Conservation (phyloP, 495 filamentous ascomycete genomes). For the Talaromyces liani region DNA sequence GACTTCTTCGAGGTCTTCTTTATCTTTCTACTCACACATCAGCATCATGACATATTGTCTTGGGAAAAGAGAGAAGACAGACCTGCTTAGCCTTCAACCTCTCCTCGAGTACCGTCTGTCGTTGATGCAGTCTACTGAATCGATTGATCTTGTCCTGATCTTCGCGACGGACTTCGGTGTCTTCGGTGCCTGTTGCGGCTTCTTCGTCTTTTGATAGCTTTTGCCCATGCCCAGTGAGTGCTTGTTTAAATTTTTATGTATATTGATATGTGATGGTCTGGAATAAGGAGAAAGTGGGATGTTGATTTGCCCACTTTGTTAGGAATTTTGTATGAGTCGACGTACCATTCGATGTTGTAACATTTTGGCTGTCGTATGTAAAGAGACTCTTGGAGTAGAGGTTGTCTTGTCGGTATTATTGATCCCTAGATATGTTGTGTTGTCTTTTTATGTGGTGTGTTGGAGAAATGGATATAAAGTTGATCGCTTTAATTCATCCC, state of each 20-base stretch:
- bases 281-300: neutral
- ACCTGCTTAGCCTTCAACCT: conserved; percentile 80
- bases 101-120: conserved; percentile 68
- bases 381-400: too few relatives aligned
- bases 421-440: neutral
- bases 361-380: conserved; percentile 23
- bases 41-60: neutral
- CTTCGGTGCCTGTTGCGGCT: conserved; percentile 57
- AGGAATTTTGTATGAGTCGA: neutral
- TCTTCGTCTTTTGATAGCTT: conserved; percentile 94
- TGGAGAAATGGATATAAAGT: neutral
- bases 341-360: conserved; percentile 38
- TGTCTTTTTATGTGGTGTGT: neutral
- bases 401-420: too few relatives aligned
- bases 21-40: conserved; percentile 68
- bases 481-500: neutral
- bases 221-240: neutral
- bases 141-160: conserved; percentile 99
- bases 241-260: neutral
- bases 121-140: conserved; percentile 90
- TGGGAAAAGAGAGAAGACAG: conserved; percentile 12
- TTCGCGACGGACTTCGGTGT: conserved; percentile 86
- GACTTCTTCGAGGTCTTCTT: conserved; percentile 93
- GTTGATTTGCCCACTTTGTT: conserved; percentile 6
- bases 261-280: neutral